These are phyloP conservation scores for Trichosporon coremiiforme DNA, from an alignment of 1,284 basidiomycete genomes.

Conservation along the genomic window DNA sequence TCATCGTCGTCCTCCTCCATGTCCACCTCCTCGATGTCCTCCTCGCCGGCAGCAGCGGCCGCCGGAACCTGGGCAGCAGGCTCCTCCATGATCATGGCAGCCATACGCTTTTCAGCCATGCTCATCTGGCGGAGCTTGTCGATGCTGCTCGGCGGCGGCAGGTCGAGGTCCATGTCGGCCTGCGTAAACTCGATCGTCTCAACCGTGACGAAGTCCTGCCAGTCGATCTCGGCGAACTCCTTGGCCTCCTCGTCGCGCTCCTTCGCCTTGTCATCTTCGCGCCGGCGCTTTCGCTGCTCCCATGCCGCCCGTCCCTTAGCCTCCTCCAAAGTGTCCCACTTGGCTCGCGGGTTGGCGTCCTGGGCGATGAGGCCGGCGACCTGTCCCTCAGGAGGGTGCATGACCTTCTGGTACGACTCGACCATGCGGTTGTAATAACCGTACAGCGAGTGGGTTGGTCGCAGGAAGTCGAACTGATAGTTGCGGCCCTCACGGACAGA, in stretches of 20 bases:
- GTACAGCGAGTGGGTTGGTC: constrained; percentile 93
- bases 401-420: constrained; percentile 90
- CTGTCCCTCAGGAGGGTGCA: constrained; percentile 76
- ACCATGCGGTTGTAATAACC: constrained; percentile 96
- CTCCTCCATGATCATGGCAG: constrained; percentile 96
- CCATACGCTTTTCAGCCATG: constrained; percentile 95
- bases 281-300: constrained; percentile 79
- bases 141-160: constrained; percentile 92
- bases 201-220: constrained; percentile 99
- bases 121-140: constrained; percentile 96
- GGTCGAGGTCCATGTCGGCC: constrained; percentile 83
- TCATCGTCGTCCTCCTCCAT: constrained; percentile 62
- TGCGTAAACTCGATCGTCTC: constrained; percentile 98
- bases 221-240: constrained; percentile 95
- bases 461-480: constrained; percentile 97
- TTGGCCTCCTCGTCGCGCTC: constrained; percentile 70
- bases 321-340: constrained; percentile 76
- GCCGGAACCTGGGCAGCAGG: constrained; percentile 78
- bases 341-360: constrained; percentile 62
- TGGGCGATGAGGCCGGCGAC: constrained; percentile 69
- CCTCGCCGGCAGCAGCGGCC: constrained; percentile 64
- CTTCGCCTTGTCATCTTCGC: constrained; percentile 81
- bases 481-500: constrained; percentile 89
- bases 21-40: constrained; percentile 61
- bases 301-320: constrained; percentile 81